Percentiles rank a stretch among this genome's conserved stretches.
Evolutionary conservation across 371 early-diverging fungal genomes (phyloP).

Genomic region (Syncephalastrum sp.): DNA sequence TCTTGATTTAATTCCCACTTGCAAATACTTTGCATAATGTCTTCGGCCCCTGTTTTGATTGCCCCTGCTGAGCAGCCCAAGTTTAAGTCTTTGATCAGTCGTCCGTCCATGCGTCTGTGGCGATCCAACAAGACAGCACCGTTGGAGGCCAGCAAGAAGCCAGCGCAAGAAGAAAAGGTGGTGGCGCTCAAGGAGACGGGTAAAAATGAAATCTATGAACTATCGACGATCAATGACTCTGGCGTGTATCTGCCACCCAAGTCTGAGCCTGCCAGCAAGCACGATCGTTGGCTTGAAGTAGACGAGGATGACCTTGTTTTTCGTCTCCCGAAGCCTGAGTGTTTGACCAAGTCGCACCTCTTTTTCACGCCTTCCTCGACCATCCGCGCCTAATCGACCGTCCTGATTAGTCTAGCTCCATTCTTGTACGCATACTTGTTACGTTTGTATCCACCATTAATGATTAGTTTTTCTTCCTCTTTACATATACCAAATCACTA

Average conservation of each 20-base stretch:
- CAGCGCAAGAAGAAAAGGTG: too few species aligned
- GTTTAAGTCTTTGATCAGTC: conserved; percentile 3
- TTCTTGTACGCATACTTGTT: too few species aligned
- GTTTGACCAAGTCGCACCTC: conserved; percentile 18
- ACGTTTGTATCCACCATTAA: too few species aligned
- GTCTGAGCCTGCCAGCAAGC: conserved; percentile 23
- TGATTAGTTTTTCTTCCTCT: too few species aligned
- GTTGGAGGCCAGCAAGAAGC: background rate
- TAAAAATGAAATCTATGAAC: conserved; percentile 27
- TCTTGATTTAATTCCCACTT: too few species aligned
- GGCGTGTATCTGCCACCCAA: conserved; percentile 46
- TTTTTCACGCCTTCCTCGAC: conserved; percentile 37
- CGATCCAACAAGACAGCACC: conserved; percentile 18
- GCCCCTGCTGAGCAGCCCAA: too few species aligned
- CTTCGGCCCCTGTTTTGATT: too few species aligned
- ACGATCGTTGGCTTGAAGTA: conserved; percentile 26
- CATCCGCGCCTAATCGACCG: too few species aligned
- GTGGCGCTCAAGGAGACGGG: conserved; percentile 26
- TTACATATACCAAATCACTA: too few species aligned
- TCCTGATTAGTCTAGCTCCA: too few species aligned
- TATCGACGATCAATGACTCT: conserved; percentile 40
- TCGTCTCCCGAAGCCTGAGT: conserved; percentile 28
- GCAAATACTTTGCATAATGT: too few species aligned
- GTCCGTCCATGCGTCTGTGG: conserved; percentile 4
- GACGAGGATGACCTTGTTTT: conserved; percentile 28